Evolutionary conservation across 768 basidiomycete genomes (phyloP), one percentile per base, ranked within the genome.

Genomic region (Termitomyces sp.): DNA sequence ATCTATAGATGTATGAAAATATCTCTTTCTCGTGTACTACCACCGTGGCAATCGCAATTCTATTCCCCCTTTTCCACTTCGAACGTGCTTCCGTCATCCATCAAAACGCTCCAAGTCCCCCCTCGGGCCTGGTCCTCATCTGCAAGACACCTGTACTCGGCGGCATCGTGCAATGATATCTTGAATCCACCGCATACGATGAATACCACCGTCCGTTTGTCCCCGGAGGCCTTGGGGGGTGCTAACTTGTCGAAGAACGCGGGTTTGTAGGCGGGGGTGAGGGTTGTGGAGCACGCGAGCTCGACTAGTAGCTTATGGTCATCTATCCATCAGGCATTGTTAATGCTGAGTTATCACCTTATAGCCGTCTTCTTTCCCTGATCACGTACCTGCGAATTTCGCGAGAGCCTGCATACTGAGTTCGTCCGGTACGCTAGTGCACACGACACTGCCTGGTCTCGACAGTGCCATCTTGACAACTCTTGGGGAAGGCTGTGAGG

Each of bases 281-380:
- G 75, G 3, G 89, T 83, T 8, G 86, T 83, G 5, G 88, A 77
- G 60, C 89, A 90, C 1, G 90, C 86, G 23, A 92, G 75, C 63
- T 92, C 89, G 10, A 88, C 82, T 25, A 91, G 73, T 55, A 85
- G 73, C 68, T 89, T 89, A 65, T 92, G 89, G 58, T 90, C 87
- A 59, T 88, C 90, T 89, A 61, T 54, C 19, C 46, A 54, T 27
- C 31, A 40, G 35, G 31, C 23, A 32, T 42, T 31, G 35, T 34
- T 19, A 25, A 34, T 54, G 50, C 25, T n/a, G 11, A 44, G 43
- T 44, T 48, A 21, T 19, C 51, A 38, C 51, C 27, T 34, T 27
- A 23, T 27, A 31, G 25, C 25, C 46, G n/a, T 25, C 6, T 11
- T n/a, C n/a, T n/a, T n/a, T 46, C 14, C n/a, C 21, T 29, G 7